These are phyloP conservation scores for Magnolia kwangsiensis DNA, from an alignment of 164 flowering plant genomes.

Conservation along the genomic window DNA sequence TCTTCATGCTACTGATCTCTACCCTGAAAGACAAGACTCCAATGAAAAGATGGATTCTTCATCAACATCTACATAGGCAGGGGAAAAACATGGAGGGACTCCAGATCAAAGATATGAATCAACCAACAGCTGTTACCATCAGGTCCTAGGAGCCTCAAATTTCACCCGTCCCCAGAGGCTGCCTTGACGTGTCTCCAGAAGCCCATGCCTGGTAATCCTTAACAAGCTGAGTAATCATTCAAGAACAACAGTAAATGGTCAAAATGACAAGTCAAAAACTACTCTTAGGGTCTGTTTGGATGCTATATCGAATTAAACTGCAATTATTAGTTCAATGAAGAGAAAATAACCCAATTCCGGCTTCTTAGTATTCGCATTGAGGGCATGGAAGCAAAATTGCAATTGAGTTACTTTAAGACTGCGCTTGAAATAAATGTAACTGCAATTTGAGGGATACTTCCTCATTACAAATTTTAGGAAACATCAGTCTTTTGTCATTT, in stretches of 20 bases:
- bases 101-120: background rate
- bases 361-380: too few relatives aligned
- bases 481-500: too few relatives aligned
- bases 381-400: background rate
- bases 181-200: conserved; percentile 73
- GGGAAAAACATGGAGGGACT: too few relatives aligned
- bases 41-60: background rate
- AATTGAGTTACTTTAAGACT: background rate
- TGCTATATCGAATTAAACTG: background rate
- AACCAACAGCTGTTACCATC: background rate
- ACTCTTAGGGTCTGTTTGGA: background rate
- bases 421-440: background rate
- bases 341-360: background rate
- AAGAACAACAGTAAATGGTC: background rate
- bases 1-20: background rate
- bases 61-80: background rate
- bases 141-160: conserved; percentile 32
- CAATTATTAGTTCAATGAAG: background rate
- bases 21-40: background rate
- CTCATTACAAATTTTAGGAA: background rate
- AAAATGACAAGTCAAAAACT: background rate
- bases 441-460: background rate
- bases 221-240: conserved; percentile 45
- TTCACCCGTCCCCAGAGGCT: conserved; percentile 78
- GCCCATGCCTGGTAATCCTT: conserved; percentile 93